Evolutionary conservation across 495 filamentous ascomycete genomes (phyloP), one percentile per base, ranked within the genome.

Genomic region (Sporormia fimetaria): DNA sequence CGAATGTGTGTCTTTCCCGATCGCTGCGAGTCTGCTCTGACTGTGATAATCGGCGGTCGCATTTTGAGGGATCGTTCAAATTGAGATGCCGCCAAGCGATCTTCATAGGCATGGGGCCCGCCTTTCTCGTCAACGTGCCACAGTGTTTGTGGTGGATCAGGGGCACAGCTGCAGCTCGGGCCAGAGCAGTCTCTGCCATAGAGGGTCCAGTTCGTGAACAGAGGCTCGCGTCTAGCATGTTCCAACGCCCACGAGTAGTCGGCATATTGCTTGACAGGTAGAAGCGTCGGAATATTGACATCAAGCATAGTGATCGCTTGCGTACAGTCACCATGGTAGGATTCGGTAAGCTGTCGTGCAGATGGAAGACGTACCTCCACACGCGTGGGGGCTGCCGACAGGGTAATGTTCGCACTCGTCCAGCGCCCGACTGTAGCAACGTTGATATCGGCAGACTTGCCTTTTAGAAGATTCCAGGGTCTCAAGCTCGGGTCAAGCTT

Each of bases 41-140:
- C 38, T 31, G 69, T 65, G 14, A 78, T 68, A 0, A 67, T 52
- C 0, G 59, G 16, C 0, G 74, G 69, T 24, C 69, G 60, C n/a
- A 52, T 44, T 39, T 74, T 76, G 8, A 70, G 40, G 7, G 59
- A 51, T 4, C 63, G 60, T 51, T 74, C 72, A 41, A 65, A 75
- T 1, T 41, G 31, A 0, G 60, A 62, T 29, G 71, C 70, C 14
- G 57, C 58, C 29, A 54, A 39, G 1, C 60, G 63, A 39, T 73
- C 66, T 53, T 73, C 71, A 35, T 61, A 69, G 1, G 68, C 57
- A 8, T 42, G 58, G 12, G 63, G 49, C 10, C 26, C 11, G n/a
- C 12, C 22, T 6, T 29, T 33, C 1, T 33, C 21, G n/a, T 37
- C 32, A 8, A 57, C 21, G 24, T 35, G 49, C 71, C 69, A 73